Base-by-base conservation (phyloP, 371 early-diverging fungal species). In the Actinomortierella ambigua region DNA sequence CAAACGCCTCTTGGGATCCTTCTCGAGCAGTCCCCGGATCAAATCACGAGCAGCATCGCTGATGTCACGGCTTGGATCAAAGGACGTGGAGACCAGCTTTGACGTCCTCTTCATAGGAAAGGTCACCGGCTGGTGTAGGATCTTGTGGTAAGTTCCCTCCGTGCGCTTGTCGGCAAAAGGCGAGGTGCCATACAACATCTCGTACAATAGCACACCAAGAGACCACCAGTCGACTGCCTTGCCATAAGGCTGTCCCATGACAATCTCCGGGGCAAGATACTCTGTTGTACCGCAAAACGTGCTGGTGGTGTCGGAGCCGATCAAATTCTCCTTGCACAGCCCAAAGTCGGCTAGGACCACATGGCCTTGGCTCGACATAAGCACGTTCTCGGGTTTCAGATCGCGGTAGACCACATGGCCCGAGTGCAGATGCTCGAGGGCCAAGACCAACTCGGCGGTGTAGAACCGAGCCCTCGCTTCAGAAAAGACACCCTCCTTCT, bases 281-380 rank as follows among this genome's bases (percentile, higher is more conserved):
- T 88, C 89, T 4, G 90, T 87, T 8, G 92, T 90, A 3, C 92
- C 92, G 66, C 94, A 93, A 56, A 93, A 92, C 4, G 94, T 88
- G 53, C 71, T 75, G 8, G 88, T 83, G 8, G 76, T 67, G 28
- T 77, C 81, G 14, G 81, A 77, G 48, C 78, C 83, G 43, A 81
- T 82, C 50, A 87, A 75, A 39, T 87, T 82, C 60, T 88, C 84
- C 59, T 90, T 90, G 65, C 86, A 88, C n/a, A 93, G 79, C 1
- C 93, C 92, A 79, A 93, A 92, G 63, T 93, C 93, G 14, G 83
- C 81, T 43, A 94, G 65, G 15, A 86, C 87, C 53, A 93, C 77
- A 77, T 93, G 92, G 6, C 91, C 91, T 23, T 79, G 69, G 14
- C 69, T 69, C 53, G 85, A 89, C 5, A 87, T 62, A 48, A 87